A percentile compares a stretch with the other conserved stretches of the same genome.
phyloP scores from a whole-genome alignment of 1,284 basidiomycete species.

The Heterobasidion annosum region DNA sequence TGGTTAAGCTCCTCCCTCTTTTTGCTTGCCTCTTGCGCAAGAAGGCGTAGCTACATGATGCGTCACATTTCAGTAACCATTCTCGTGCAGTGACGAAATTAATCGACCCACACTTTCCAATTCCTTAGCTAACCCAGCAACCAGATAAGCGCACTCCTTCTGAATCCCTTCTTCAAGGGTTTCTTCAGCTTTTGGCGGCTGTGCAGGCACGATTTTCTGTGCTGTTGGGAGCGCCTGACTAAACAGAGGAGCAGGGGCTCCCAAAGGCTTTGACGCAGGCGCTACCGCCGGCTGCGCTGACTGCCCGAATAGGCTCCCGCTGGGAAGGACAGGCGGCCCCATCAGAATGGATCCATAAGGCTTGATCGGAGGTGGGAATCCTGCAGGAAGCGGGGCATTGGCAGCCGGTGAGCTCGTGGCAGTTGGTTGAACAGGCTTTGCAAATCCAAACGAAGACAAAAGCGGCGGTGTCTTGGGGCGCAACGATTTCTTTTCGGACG shows the following conservation, averaged over 20 bases:
- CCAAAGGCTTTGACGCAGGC: background rate
- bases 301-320: background rate
- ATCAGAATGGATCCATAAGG: background rate
- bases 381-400: background rate
- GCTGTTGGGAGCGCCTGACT: slow-evolving; percentile 11
- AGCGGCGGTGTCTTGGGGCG: slow-evolving; percentile 32
- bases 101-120: slow-evolving; percentile 38
- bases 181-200: slow-evolving; percentile 4
- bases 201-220: slow-evolving; percentile 9
- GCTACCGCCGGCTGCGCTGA: background rate
- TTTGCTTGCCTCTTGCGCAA: slow-evolving; percentile 14
- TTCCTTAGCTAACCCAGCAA: slow-evolving; percentile 35
- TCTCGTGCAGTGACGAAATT: background rate
- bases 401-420: background rate
- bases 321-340: slow-evolving; percentile 6
- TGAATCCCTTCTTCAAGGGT: slow-evolving; percentile 48
- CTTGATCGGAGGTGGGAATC: background rate
- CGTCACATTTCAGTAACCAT: background rate
- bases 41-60: slow-evolving; percentile 32
- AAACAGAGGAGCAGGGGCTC: background rate
- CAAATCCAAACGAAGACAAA: slow-evolving; percentile 8
- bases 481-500: background rate
- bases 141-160: slow-evolving; percentile 42
- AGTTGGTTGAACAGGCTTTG: background rate
- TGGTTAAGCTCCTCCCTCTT: background rate